These are phyloP conservation scores for Paspalum vaginatum DNA, from an alignment of 176 grass and related monocot genomes.

Conservation along the genomic window DNA sequence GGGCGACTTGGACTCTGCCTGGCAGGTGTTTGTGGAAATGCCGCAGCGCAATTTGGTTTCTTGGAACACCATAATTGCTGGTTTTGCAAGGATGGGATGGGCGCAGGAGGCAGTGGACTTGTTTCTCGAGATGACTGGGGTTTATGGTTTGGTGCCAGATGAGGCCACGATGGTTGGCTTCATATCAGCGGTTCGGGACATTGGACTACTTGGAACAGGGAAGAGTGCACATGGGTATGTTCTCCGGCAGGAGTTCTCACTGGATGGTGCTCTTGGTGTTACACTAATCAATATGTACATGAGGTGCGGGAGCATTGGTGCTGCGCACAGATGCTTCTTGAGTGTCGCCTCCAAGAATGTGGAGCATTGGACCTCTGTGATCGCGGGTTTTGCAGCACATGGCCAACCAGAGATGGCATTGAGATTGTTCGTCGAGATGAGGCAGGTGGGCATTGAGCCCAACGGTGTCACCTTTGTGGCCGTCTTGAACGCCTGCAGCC, in stretches of 20 bases:
- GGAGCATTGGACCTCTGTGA: constrained; percentile 61
- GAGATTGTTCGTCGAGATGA: constrained; percentile 50
- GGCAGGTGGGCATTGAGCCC: constrained; percentile 31
- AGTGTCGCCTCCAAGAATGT: constrained; percentile 44
- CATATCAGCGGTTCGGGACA: constrained; percentile 24
- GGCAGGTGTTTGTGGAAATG: constrained; percentile 50
- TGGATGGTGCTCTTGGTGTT: constrained; percentile 47
- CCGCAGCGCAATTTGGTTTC: constrained; percentile 48
- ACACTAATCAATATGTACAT: constrained; percentile 61
- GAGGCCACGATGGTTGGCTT: constrained; percentile 47
- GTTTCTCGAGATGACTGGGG: constrained; percentile 41
- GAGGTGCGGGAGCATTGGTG: constrained; percentile 48
- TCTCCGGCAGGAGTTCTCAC: constrained; percentile 33
- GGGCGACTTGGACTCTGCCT: constrained; percentile 41
- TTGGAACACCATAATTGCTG: constrained; percentile 54
- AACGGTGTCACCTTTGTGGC: constrained; percentile 61
- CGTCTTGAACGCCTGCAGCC: constrained; percentile 59
- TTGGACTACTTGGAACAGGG: constrained; percentile 47
- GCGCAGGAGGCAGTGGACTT: constrained; percentile 48
- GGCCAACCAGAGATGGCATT: constrained; percentile 45
- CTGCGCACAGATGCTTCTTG: constrained; percentile 49
- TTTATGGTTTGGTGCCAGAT: constrained; percentile 48
- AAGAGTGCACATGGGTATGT: constrained; percentile 36
- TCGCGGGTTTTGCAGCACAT: constrained; percentile 49
- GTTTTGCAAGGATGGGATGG: constrained; percentile 35